Percentiles rank a stretch among this genome's conserved stretches.
Conservation (phyloP, 1,284 basidiomycete species). For the Mrakiaceae sp. region DNA sequence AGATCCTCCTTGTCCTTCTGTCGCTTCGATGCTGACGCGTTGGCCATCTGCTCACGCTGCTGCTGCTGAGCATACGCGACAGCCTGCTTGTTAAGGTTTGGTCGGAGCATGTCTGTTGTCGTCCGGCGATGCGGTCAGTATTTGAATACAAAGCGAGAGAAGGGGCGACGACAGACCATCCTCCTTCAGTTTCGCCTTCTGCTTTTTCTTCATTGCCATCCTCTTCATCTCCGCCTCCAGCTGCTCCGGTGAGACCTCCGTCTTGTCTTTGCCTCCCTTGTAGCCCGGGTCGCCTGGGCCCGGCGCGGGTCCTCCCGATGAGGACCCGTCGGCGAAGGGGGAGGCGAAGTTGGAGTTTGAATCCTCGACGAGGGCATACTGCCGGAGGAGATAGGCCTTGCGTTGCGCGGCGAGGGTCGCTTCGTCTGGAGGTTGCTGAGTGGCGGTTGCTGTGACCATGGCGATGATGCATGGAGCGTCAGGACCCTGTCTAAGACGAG, state of each 20-base stretch:
- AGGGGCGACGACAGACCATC: background rate
- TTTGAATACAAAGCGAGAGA: background rate
- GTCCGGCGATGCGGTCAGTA: background rate
- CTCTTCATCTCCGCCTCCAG: constrained; percentile 11
- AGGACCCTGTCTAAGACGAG: background rate
- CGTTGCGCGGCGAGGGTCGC: background rate
- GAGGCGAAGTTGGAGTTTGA: background rate
- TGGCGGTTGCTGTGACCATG: too few relatives aligned
- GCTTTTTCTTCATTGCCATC: constrained; percentile 15
- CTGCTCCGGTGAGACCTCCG: background rate
- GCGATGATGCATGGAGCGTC: background rate
- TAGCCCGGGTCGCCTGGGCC: background rate
- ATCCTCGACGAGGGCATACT: constrained; percentile 12
- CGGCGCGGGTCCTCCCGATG: background rate
- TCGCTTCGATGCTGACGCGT: constrained; percentile 6
- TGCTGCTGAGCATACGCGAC: background rate
- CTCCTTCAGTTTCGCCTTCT: constrained; percentile 13
- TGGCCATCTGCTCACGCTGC: background rate
- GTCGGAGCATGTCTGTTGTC: background rate
- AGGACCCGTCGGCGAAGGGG: too few relatives aligned
- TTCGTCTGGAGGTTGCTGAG: background rate
- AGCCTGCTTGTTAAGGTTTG: constrained; percentile 6
- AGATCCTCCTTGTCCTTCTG: constrained; percentile 8
- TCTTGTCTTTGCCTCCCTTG: background rate
- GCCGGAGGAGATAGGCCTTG: background rate